Base-by-base conservation (phyloP, 768 basidiomycete species). In the Lactarius vividus region DNA sequence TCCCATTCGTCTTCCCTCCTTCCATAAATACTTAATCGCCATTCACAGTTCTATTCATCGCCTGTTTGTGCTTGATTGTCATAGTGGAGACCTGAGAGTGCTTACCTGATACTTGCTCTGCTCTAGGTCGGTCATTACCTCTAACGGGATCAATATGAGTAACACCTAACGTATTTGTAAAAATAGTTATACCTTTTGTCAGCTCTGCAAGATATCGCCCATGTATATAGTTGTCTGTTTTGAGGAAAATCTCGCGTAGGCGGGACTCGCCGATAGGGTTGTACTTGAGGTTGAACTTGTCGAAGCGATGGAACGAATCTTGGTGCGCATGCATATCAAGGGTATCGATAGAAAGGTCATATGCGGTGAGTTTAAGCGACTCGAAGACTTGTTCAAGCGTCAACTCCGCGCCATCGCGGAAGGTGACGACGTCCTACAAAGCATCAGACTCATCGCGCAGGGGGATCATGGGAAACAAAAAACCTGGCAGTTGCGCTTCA, bases 241-340 rank as follows among this genome's bases (percentile, higher is more conserved):
- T 99, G 66, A 99, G 76, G 80, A 99, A 99, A 70, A 99, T 98
- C 77, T 99, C 97, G 55, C 97, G 82, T 68, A 99, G 78, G 37
- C 97, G 81, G 4, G 92, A 95, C 77, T 98, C 96, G 64, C 97
- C 97, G 66, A 95, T 94, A 0, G 95, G 96, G 72, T 97, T 97
- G 75, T 98, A 98, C 77, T 98, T 94, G 52, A 97, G 80, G 72
- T 98, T 98, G 79, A 98, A 98, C 74, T 96, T 94, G 79, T 97
- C 97, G 73, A 97, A 98, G 16, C 97, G 91, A 75, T 99, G 96
- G 82, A 99, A 98, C 1, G 95, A 92, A 73, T 97, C 96, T 69
- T 92, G 90, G 75, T 99, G 96, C 0, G 96, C 97, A 69, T 98
- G 97, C 97, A 99, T 99, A 74, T 99, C 97, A 46, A 99, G 84